These are phyloP conservation scores for Artemisia tridentata DNA, from an alignment of 129 eudicot species.

Conservation along the genomic window DNA sequence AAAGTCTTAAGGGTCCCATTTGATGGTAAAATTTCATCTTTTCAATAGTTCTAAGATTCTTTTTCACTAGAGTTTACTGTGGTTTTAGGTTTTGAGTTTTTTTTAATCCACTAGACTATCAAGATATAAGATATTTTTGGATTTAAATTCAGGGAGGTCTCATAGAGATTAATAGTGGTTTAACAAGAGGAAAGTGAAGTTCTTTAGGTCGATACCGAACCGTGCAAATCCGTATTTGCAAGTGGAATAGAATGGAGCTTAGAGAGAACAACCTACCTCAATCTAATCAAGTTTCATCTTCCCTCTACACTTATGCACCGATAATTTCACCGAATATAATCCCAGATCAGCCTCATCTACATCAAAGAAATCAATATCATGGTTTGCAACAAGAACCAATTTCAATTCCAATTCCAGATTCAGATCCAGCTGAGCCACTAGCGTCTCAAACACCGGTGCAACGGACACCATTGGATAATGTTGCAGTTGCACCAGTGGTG, in stretches of 20 bases:
- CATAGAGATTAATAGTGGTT: neutral
- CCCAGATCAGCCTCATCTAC: constrained; percentile 49
- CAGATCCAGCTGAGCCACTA: constrained; percentile 26
- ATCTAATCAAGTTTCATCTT: constrained; percentile 32
- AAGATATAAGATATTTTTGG: constrained; percentile 6
- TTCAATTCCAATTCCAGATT: constrained; percentile 28
- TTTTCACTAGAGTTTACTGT: constrained; percentile 20
- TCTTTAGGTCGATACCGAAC: too few relatives aligned
- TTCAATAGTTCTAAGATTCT: constrained; percentile 24
- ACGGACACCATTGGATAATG: constrained; percentile 14
- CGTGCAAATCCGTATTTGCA: neutral
- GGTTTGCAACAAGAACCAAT: constrained; percentile 28
- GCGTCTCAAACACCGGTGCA: constrained; percentile 25
- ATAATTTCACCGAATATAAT: constrained; percentile 27
- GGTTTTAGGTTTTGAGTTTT: constrained; percentile 11
- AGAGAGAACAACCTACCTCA: constrained; percentile 38
- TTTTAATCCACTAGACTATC: neutral
- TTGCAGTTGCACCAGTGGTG: constrained; percentile 4
- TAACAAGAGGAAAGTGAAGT: constrained; percentile 20
- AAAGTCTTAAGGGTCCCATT: constrained; percentile 27
- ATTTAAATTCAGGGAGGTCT: constrained; percentile 17
- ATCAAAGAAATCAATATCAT: constrained; percentile 26
- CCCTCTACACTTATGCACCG: constrained; percentile 26
- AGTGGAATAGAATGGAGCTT: constrained; percentile 35
- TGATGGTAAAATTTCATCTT: constrained; percentile 25